Evolutionary conservation across 106 monocot species (phyloP).

Genomic region (Alisma plantagoaquatica): DNA sequence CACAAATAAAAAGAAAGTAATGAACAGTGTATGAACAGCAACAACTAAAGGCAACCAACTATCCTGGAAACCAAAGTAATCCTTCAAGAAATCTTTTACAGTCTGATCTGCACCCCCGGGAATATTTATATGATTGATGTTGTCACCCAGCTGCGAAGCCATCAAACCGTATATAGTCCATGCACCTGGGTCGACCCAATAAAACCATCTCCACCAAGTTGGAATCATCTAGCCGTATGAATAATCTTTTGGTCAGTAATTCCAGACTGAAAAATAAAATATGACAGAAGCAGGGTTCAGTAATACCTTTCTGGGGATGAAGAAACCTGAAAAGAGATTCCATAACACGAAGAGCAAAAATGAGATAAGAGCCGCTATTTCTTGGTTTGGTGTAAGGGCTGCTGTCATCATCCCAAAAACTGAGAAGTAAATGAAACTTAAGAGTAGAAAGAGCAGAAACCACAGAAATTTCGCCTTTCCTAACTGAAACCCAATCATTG

Average conservation of each 20-base stretch:
- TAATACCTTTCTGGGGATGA: slow-evolving; percentile 44
- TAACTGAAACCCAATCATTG: slow-evolving; percentile 60
- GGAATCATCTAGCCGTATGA: slow-evolving; percentile 57
- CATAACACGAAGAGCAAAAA: slow-evolving; percentile 51
- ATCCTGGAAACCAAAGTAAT: slow-evolving; percentile 37
- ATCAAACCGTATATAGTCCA: too few relatives aligned
- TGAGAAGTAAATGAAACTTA: slow-evolving; percentile 51
- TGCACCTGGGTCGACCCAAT: slow-evolving; percentile 61
- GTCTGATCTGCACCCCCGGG: slow-evolving; percentile 22
- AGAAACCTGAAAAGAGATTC: slow-evolving; percentile 68
- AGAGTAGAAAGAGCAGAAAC: slow-evolving; percentile 38
- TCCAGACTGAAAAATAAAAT: neutral
- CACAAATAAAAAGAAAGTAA: slow-evolving; percentile 32
- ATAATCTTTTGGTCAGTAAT: neutral
- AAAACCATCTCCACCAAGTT: slow-evolving; percentile 70
- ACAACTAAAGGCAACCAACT: slow-evolving; percentile 27
- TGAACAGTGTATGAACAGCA: slow-evolving; percentile 29
- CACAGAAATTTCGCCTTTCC: slow-evolving; percentile 37
- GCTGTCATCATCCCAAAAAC: slow-evolving; percentile 69
- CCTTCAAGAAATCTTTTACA: slow-evolving; percentile 36
- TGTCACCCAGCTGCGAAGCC: slow-evolving; percentile 46
- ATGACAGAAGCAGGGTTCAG: neutral
- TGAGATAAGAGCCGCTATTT: slow-evolving; percentile 45
- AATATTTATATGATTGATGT: slow-evolving; percentile 17
- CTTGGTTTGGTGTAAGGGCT: slow-evolving; percentile 50